Evolutionary conservation across 1,284 basidiomycete genomes (phyloP), one percentile per base, ranked within the genome.

Genomic region (Abortiporus biennis): DNA sequence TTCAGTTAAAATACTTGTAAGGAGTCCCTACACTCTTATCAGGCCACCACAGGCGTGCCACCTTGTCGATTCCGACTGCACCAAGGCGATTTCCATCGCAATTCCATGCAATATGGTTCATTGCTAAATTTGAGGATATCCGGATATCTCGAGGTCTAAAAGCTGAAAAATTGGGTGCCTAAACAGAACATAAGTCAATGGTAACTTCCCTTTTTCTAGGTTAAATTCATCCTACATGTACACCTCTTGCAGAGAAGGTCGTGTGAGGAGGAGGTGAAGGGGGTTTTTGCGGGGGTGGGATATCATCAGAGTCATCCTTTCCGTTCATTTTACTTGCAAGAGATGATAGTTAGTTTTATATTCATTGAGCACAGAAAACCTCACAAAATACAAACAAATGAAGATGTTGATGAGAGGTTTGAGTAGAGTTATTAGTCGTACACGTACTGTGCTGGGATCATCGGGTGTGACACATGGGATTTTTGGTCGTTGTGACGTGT

Each of bases 51-150:
- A 88, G 61, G 47, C 85, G 67, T n/a, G 78, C 77, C n/a, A 66
- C 63, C 56, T 81, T 85, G 65, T 89, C 86, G 36, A 86, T 77
- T 1, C 86, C 85, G 2, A 85, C 85, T 12, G 78, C 84, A 6
- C 80, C 84, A 12, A 89, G 64, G 46, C 82, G 80, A 62, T 80
- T 80, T 8, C 85, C 85, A 56, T 88, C 85, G 53, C 84, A 87
- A 53, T 70, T 88, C 85, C 85, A 89, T 0, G 83, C 81, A 38
- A 87, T 76, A 55, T 85, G 82, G 37, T 70, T 81, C 68, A 86
- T 81, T 1, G 75, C 68, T 49, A 81, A 77, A 8, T 72, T 58
- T 36, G 75, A 77, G 2, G 76, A 64, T 47, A 85, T 74, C n/a
- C 80, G 73, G 46, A 80, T 71, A 56, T 87, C 83, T 54, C 83